These are phyloP conservation scores for Starmerella sp. DNA, from an alignment of 805 yeast species.

Conservation along the genomic window DNA sequence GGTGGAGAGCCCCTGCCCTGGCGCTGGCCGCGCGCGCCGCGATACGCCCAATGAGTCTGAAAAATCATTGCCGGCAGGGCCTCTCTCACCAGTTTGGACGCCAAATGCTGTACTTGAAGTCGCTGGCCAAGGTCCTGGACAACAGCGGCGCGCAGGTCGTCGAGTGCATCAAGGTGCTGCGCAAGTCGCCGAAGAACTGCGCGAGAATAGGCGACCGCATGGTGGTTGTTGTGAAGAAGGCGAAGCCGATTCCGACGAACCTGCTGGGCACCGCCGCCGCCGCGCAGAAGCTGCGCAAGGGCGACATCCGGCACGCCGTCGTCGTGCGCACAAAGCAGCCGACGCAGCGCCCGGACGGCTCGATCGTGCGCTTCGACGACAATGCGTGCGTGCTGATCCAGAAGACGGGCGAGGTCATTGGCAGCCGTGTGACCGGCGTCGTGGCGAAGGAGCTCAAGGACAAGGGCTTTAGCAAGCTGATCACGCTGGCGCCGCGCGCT, in stretches of 20 bases:
- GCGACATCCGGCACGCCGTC: conserved; percentile 92
- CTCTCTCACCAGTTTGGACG: not conserved
- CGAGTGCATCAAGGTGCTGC: conserved; percentile 89
- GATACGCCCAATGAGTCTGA: not conserved
- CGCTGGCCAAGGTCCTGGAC: conserved; percentile 82
- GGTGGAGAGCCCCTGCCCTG: not conserved
- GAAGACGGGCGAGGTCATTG: conserved; percentile 83
- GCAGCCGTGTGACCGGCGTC: conserved; percentile 81
- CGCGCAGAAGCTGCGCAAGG: conserved; percentile 70
- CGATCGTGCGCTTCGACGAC: conserved; percentile 79
- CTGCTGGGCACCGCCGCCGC: conserved; percentile 58
- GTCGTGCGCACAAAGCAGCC: conserved; percentile 85
- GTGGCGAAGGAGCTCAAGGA: conserved; percentile 86
- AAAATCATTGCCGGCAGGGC: not conserved
- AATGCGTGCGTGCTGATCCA: conserved; percentile 93
- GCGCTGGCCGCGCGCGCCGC: not conserved
- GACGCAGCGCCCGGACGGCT: conserved; percentile 72
- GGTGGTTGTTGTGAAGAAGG: conserved; percentile 88
- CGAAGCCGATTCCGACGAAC: conserved; percentile 61
- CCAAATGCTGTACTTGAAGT: conserved; percentile 81
- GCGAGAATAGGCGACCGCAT: conserved; percentile 86
- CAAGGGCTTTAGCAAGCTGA: conserved; percentile 72
- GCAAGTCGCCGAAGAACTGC: conserved; percentile 73
- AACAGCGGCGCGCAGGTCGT: conserved; percentile 91
- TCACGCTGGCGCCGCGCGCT: conserved; percentile 82